These are phyloP conservation scores for Zymoseptoria pseudotritici DNA, from an alignment of 2,329 filamentous ascomycete genomes.

Conservation along the genomic window DNA sequence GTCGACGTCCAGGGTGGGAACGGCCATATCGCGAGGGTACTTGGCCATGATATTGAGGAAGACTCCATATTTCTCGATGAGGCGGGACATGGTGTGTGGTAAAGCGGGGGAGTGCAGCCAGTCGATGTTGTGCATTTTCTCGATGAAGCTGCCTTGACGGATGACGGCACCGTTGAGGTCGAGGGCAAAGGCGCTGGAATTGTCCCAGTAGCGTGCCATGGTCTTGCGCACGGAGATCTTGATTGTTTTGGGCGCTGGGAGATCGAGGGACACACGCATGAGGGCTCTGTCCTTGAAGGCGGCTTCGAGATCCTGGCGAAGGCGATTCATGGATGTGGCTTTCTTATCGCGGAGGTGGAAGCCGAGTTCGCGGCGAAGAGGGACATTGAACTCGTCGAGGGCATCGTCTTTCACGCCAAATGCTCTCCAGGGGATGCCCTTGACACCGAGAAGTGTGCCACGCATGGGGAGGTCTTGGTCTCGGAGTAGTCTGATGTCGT, in stretches of 20 bases:
- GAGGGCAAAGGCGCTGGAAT: conserved; percentile 56
- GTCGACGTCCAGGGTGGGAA: conserved; percentile 69
- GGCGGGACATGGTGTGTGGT: conserved; percentile 54
- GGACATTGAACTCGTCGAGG: conserved; percentile 14
- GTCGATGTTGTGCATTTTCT: conserved; percentile 69
- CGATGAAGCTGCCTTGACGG: conserved; percentile 58
- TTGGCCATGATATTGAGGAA: conserved; percentile 55
- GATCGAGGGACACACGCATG: conserved; percentile 33
- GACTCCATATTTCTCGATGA: conserved; percentile 57
- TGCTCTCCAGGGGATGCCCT: conserved; percentile 43
- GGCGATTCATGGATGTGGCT: conserved; percentile 23
- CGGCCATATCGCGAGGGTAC: conserved; percentile 44
- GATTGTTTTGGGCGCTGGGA: background rate
- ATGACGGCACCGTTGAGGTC: conserved; percentile 60
- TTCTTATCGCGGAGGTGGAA: conserved; percentile 29
- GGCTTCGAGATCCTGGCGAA: conserved; percentile 46
- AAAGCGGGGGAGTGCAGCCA: conserved; percentile 69
- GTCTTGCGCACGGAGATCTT: conserved; percentile 51
- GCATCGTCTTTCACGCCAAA: conserved; percentile 20
- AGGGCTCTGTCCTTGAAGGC: conserved; percentile 34
- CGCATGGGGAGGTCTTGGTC: conserved; percentile 50
- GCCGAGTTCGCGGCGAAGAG: conserved; percentile 43
- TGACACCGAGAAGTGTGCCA: conserved; percentile 55
- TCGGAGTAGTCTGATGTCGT: conserved; percentile 48
- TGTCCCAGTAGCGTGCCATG: conserved; percentile 66